Evolutionary conservation across 2,329 filamentous ascomycete species (phyloP), one percentile per base, ranked within the genome.

Genomic region (Thelonectria olida): DNA sequence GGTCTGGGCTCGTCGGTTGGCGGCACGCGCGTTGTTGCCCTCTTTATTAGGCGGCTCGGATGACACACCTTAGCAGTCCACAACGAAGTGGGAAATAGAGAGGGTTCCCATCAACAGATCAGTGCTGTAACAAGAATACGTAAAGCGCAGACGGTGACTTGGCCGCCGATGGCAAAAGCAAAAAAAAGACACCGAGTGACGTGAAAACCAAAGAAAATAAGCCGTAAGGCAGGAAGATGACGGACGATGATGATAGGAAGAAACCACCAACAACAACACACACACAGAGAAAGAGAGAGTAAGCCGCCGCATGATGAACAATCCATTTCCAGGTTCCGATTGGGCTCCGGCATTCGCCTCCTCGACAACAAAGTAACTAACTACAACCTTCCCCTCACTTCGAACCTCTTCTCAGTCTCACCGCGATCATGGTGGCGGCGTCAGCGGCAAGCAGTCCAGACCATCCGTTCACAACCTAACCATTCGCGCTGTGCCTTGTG

Each of bases 11-110:
- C 17, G 39, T 42, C 19, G 13, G 36, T 19, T 17, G 36, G 36
- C 36, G 36, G 36, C 49, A 53, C 56, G 45, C 54, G 54, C 47
- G 19, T 42, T 44, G 45, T 50, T 57, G 45, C 54, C 45, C 17
- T 36, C 23, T 57, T 57, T 9, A 39, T 39, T 13, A 39, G 31
- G 31, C 31, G 31, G 31, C 15, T 34, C 15, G 31, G 12, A 34
- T 34, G 31, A 34, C 12, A 34, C 31, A 13, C n/a, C n/a, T 34
- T 10, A 34, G 12, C 31, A 34, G 31, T 15, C 31, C 31, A 39
- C 22, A 19, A 31, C 15, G n/a, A n/a, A 34, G 31, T 34, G 15
- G 31, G 31, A 34, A 15, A 15, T 34, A 34, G 12, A 34, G 31
- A 34, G 31, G n/a, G n/a, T n/a, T n/a, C n/a, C n/a, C n/a, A n/a